These are phyloP conservation scores for Ustilago xerochloae DNA, from an alignment of 1,284 basidiomycete genomes.

Conservation along the genomic window DNA sequence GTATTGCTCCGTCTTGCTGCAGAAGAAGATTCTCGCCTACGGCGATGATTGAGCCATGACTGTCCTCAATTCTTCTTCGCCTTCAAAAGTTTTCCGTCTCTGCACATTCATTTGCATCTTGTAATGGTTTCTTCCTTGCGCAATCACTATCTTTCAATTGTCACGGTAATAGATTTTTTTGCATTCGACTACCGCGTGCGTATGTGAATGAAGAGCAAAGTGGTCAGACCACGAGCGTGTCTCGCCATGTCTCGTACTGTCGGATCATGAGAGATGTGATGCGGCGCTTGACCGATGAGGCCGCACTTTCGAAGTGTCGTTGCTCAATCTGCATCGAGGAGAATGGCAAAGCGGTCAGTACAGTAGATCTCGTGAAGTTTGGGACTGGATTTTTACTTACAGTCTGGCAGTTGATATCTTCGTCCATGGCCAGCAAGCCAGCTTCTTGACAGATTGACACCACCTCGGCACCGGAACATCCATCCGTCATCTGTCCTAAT, in stretches of 20 bases:
- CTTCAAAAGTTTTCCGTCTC: background rate
- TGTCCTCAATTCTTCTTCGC: background rate
- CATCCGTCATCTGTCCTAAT: conserved; percentile 79
- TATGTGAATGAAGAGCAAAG: background rate
- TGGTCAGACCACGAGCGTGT: conserved; percentile 40
- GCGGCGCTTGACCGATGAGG: conserved; percentile 78
- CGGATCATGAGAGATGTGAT: conserved; percentile 81
- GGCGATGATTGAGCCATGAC: conserved; percentile 15
- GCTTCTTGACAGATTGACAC: conserved; percentile 94
- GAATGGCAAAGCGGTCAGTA: background rate
- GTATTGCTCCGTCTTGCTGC: conserved; percentile 22
- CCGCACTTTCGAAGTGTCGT: conserved; percentile 80
- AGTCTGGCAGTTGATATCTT: conserved; percentile 79
- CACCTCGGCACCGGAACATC: conserved; percentile 96
- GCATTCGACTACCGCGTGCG: background rate
- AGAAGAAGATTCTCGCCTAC: conserved; percentile 19
- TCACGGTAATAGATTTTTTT: conserved; percentile 6
- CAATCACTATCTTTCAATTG: conserved; percentile 11
- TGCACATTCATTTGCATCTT: background rate
- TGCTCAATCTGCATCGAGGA: conserved; percentile 76
- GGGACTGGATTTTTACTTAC: conserved; percentile 71
- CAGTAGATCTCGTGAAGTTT: background rate
- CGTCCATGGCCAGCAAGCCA: conserved; percentile 87
- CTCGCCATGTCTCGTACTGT: conserved; percentile 54
- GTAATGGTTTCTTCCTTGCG: background rate